Conservation (phyloP, 148 eudicot species). For the Hydrangea macrophylla region DNA sequence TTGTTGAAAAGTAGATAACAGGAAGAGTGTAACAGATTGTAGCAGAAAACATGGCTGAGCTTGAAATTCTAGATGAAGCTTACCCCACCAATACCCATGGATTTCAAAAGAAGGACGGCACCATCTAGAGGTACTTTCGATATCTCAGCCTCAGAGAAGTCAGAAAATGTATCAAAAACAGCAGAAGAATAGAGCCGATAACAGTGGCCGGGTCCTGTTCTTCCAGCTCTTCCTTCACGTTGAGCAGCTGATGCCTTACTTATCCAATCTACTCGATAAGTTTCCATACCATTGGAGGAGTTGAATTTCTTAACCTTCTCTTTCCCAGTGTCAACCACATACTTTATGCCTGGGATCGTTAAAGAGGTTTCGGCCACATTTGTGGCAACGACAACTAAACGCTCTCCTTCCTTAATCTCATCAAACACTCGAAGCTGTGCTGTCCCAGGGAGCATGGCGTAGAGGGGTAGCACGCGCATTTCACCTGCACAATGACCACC, state of each 20-base stretch:
- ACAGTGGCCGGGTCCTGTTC: constrained; percentile 97
- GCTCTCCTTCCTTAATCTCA: constrained; percentile 62
- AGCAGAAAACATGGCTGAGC: neutral
- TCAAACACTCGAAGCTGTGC: constrained; percentile 80
- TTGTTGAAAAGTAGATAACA: neutral
- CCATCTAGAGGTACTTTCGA: constrained; percentile 87
- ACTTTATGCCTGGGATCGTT: constrained; percentile 92
- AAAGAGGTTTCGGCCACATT: constrained; percentile 97
- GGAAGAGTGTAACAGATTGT: too few species aligned
- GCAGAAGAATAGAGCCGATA: constrained; percentile 85
- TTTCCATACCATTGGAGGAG: constrained; percentile 77
- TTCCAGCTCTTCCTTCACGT: constrained; percentile 97
- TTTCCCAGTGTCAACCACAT: constrained; percentile 93
- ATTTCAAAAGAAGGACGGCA: constrained; percentile 77
- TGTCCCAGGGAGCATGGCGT: constrained; percentile 94
- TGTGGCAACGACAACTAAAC: constrained; percentile 87
- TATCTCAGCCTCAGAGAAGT: constrained; percentile 75
- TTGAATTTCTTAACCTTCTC: constrained; percentile 83
- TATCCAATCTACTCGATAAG: constrained; percentile 85
- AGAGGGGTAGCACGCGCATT: constrained; percentile 77
- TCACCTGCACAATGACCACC: constrained; percentile 40
- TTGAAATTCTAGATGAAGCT: neutral
- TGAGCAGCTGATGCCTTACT: constrained; percentile 92
- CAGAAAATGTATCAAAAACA: constrained; percentile 52
- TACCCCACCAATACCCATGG: constrained; percentile 76